Percentiles rank a stretch among this genome's conserved stretches.
Conservation (phyloP, 768 basidiomycete species). For the Trametes cubensis region DNA sequence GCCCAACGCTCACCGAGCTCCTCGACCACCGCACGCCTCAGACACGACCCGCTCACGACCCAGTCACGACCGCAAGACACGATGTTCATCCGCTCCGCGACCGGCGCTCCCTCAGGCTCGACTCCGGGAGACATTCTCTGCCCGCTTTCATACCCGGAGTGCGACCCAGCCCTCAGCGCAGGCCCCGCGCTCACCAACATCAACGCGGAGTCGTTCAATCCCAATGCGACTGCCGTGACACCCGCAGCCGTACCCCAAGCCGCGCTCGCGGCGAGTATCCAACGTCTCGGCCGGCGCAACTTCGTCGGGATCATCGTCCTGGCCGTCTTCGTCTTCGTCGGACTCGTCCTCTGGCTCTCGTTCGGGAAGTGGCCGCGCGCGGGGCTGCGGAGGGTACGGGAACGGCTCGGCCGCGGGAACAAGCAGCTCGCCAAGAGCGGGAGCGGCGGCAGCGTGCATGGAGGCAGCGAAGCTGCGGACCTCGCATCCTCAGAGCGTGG, state of each 20-base stretch:
- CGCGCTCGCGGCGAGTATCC: constrained; percentile 17
- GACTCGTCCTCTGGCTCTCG: constrained; percentile 31
- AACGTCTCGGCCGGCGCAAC: constrained; percentile 26
- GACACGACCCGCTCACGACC: constrained; percentile 6
- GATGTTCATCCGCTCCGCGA: constrained; percentile 19
- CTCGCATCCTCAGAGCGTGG: background rate
- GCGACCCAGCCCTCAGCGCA: constrained; percentile 23
- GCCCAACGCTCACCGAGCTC: background rate
- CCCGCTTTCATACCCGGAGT: constrained; percentile 14
- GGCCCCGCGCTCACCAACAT: constrained; percentile 24
- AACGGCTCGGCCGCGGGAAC: background rate
- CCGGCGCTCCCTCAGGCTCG: background rate
- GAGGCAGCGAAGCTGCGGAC: background rate
- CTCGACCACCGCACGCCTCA: background rate
- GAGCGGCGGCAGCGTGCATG: background rate
- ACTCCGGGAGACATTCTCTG: constrained; percentile 4
- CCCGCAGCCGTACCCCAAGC: constrained; percentile 8
- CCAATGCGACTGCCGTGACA: constrained; percentile 1
- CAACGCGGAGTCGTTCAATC: constrained; percentile 4
- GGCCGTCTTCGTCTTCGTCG: constrained; percentile 30
- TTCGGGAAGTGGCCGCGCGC: constrained; percentile 30
- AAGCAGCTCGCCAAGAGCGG: background rate
- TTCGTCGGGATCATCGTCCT: constrained; percentile 33
- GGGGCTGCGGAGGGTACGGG: constrained; percentile 16
- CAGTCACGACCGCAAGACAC: background rate